Conservation (phyloP, 108 stramenopile species). For the Cafeteria roenbergensis region DNA sequence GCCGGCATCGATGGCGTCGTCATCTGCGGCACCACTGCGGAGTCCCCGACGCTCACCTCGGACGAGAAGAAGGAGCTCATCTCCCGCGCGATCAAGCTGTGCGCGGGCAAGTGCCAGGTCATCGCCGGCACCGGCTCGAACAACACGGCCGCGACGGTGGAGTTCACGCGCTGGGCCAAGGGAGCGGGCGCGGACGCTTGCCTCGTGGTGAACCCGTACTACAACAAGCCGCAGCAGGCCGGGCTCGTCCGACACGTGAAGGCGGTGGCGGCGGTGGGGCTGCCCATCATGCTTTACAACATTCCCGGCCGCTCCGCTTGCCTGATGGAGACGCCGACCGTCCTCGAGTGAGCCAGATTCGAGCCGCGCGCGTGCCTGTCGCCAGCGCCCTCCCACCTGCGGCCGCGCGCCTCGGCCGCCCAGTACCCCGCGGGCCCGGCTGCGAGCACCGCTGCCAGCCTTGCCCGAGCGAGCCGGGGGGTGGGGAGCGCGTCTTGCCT, state of each 20-base stretch:
- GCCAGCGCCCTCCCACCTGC: slow-evolving; percentile 25
- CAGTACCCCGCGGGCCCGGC: too few relatives aligned
- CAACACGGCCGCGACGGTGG: slow-evolving; percentile 48
- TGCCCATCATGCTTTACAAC: slow-evolving; percentile 74
- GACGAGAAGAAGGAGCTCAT: slow-evolving; percentile 14
- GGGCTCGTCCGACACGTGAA: slow-evolving; percentile 63
- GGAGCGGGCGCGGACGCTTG: slow-evolving; percentile 71
- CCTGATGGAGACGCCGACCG: slow-evolving; percentile 28
- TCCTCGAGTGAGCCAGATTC: neutral
- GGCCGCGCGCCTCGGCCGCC: too few relatives aligned
- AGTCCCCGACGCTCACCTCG: slow-evolving; percentile 15
- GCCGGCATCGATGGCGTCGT: too few relatives aligned
- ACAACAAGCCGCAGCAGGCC: slow-evolving; percentile 75
- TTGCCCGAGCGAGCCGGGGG: too few relatives aligned
- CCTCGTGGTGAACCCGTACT: slow-evolving; percentile 78
- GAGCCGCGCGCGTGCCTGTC: too few relatives aligned
- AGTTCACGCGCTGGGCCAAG: slow-evolving; percentile 63
- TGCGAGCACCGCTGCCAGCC: too few relatives aligned
- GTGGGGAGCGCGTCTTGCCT: too few relatives aligned
- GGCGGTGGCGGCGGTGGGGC: slow-evolving; percentile 51
- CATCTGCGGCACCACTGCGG: slow-evolving; percentile 16
- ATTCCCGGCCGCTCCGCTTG: slow-evolving; percentile 62
- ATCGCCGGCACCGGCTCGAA: slow-evolving; percentile 34
- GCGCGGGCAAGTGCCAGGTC: slow-evolving; percentile 9
- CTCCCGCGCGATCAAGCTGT: neutral